Evolutionary conservation across 148 eudicot genomes (phyloP).

Genomic region (Euryodendron excelsum): DNA sequence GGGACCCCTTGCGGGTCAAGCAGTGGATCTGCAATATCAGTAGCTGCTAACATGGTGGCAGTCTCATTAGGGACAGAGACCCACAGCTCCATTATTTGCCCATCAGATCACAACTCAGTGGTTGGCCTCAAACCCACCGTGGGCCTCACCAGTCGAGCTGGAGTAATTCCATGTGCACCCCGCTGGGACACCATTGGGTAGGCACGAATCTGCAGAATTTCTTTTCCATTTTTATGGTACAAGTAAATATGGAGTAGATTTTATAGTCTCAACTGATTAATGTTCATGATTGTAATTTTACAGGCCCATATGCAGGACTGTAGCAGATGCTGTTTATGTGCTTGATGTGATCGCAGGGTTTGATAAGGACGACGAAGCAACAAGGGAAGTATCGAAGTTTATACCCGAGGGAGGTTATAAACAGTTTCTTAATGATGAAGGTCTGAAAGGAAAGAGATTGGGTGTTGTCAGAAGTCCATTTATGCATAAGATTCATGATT

Average conservation of each 20-base stretch:
- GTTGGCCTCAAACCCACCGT: slow-evolving; percentile 53
- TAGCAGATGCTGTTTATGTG: slow-evolving; percentile 44
- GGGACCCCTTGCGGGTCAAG: slow-evolving; percentile 32
- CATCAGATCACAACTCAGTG: slow-evolving; percentile 29
- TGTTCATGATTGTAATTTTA: not conserved
- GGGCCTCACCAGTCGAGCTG: slow-evolving; percentile 51
- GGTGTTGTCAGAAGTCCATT: slow-evolving; percentile 41
- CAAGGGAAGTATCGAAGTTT: slow-evolving; percentile 24
- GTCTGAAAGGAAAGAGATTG: slow-evolving; percentile 36
- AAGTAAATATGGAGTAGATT: too few relatives aligned
- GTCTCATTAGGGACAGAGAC: slow-evolving; percentile 35
- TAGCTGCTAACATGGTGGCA: slow-evolving; percentile 31
- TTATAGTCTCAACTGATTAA: not conserved
- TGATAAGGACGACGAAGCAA: slow-evolving; percentile 41
- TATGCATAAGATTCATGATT: slow-evolving; percentile 9
- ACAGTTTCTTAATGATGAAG: slow-evolving; percentile 35
- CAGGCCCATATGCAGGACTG: slow-evolving; percentile 60
- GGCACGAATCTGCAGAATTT: too few relatives aligned
- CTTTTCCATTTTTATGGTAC: too few relatives aligned
- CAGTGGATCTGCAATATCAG: slow-evolving; percentile 39
- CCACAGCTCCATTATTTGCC: slow-evolving; percentile 35
- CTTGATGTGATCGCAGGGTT: slow-evolving; percentile 47
- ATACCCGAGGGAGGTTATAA: slow-evolving; percentile 46
- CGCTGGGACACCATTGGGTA: slow-evolving; percentile 48
- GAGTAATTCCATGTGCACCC: slow-evolving; percentile 42